phyloP scores from a whole-genome alignment of 202 grass and related monocot species.

The Panicum virgatum region DNA sequence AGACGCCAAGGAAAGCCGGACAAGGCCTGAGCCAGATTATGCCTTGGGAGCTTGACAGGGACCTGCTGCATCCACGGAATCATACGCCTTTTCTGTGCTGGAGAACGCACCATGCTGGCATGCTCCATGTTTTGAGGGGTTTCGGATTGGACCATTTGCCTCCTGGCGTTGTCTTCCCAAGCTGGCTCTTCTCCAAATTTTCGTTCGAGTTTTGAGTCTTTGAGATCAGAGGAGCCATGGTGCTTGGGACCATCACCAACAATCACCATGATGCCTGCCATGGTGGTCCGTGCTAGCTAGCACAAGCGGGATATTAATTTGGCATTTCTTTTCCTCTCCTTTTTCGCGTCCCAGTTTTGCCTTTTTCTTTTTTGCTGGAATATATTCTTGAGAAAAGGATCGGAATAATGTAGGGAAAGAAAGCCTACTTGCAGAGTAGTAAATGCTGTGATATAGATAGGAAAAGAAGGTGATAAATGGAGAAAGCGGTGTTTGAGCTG shows the following conservation, averaged over 20 bases:
- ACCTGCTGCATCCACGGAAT: slow-evolving; percentile 6
- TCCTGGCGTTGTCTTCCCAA: not conserved
- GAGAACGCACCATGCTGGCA: not conserved
- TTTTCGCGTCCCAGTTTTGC: not conserved
- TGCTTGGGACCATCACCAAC: not conserved
- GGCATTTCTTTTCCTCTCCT: not conserved
- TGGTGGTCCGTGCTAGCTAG: slow-evolving; percentile 21
- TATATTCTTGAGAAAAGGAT: slow-evolving; percentile 23
- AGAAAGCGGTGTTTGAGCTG: slow-evolving; percentile 5
- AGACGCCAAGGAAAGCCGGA: slow-evolving; percentile 1
- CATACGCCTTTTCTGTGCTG: not conserved
- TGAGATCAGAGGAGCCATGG: not conserved
- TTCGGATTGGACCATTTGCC: not conserved
- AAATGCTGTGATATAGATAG: slow-evolving; percentile 11
- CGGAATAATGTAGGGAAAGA: not conserved
- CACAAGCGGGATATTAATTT: not conserved
- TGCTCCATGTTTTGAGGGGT: not conserved
- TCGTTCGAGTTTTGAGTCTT: not conserved
- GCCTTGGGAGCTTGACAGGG: slow-evolving; percentile 15
- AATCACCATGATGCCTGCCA: slow-evolving; percentile 2
- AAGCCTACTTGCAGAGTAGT: slow-evolving; percentile 29
- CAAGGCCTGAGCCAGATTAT: slow-evolving; percentile 48
- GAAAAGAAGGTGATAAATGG: not conserved
- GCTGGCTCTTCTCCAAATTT: not conserved
- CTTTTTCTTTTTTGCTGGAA: slow-evolving; percentile 12